A percentile compares a stretch with the other conserved stretches of the same genome.
Evolutionary conservation across 352 stramenopile species (phyloP).

Genomic region (Phytophthora vignae): DNA sequence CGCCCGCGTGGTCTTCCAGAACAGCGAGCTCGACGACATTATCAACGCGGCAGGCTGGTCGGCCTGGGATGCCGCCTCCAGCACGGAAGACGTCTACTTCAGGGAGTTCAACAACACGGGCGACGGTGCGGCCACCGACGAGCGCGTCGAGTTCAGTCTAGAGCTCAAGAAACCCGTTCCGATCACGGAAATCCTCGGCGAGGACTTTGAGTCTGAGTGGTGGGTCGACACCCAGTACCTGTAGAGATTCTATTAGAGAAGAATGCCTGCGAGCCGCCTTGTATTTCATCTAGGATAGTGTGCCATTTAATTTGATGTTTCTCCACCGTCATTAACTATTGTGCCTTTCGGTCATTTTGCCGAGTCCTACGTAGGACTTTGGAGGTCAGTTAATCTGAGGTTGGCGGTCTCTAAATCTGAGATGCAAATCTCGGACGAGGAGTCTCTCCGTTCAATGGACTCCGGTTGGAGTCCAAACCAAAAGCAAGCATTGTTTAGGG

Average conservation of each 20-base stretch:
- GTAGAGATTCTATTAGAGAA: neutral
- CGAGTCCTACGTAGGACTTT: too few species aligned
- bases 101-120: constrained; percentile 31
- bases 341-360: too few species aligned
- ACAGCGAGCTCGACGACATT: constrained; percentile 21
- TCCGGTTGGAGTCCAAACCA: too few species aligned
- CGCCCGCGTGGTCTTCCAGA: constrained; percentile 27
- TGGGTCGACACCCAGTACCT: constrained; percentile 10
- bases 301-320: too few species aligned
- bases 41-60: constrained; percentile 24
- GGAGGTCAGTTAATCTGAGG: too few species aligned
- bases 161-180: neutral
- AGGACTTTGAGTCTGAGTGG: constrained; percentile 14
- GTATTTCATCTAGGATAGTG: too few species aligned
- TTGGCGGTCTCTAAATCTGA: too few species aligned
- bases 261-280: too few species aligned
- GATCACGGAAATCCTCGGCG: constrained; percentile 16
- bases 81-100: constrained; percentile 22
- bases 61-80: constrained; percentile 11
- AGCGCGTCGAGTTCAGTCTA: constrained; percentile 14
- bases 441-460: too few species aligned
- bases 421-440: too few species aligned
- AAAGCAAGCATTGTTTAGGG: too few species aligned
- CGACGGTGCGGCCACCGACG: constrained; percentile 13
- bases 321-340: too few species aligned